Base-by-base conservation (phyloP, 169 alveolate genomes). In the Plasmodium knowlesi region DNA sequence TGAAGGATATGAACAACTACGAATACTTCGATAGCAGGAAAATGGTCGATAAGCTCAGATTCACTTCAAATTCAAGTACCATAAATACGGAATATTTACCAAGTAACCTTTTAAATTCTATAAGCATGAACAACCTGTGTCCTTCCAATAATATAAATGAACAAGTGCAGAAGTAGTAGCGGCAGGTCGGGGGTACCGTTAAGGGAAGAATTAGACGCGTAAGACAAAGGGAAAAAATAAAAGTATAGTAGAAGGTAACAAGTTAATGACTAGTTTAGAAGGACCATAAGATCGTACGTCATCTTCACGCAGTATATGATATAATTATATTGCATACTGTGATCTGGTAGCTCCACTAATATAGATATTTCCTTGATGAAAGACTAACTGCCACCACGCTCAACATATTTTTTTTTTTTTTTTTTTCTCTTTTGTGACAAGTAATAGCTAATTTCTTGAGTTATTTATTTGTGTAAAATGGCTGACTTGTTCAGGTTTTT, bases 31-130 rank as follows among this genome's bases (percentile, higher is more conserved):
- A 71, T 8, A 85, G 28, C 70, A 85, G 28, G 67, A 85, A 74
- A 85, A 85, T 85, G 86, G 53, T 85, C 9, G 81, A 74, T 14
- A 73, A 85, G 67, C 39, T 85, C 9, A 85, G 85, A 43, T 73
- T 84, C 34, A 85, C 93, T 16, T 85, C 93, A 32, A 85, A 85
- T 85, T 74, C 93, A 0, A 85, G 93, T 34, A 85, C 86, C 37
- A 85, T 73, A 43, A 85, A 85, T 41, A 85, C 93, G 19, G 93
- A 85, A 9, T 85, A 74, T 16, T 67, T 74, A 12, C 78, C 93
- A 6, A 85, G 93, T 53, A 85, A 85, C 41, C 78, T 72, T 9
- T 32, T 85, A 76, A 85, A 85, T 34, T 74, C 93, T 8, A 50
- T 50, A 73, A 74, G 93, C 43, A 85, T 85, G 30, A 85, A 72